Percentiles rank a stretch among this genome's conserved stretches.
phyloP scores from a whole-genome alignment of 768 basidiomycete species.

The Daedaleopsis sinensis region DNA sequence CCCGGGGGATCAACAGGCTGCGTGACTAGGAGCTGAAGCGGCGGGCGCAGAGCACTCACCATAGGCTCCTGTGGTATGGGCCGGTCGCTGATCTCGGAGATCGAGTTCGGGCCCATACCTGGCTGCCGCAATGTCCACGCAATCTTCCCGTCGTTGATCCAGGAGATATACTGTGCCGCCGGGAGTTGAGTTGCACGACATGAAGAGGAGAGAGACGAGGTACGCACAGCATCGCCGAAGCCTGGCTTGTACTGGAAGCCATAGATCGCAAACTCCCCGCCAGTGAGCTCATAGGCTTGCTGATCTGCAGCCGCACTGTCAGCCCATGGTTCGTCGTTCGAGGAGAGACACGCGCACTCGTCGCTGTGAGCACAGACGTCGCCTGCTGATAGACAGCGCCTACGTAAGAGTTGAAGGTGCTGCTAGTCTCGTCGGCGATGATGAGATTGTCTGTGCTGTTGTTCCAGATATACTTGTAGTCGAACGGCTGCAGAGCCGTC shows the following conservation, averaged over 20 bases:
- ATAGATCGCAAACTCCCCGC: conserved; percentile 65
- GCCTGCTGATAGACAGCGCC: conserved; percentile 87
- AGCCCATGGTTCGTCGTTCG: background rate
- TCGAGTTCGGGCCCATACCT: conserved; percentile 59
- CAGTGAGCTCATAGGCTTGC: conserved; percentile 62
- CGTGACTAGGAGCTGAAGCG: background rate
- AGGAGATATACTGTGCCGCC: conserved; percentile 66
- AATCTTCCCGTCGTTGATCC: conserved; percentile 64
- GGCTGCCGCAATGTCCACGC: conserved; percentile 71
- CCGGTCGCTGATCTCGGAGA: conserved; percentile 64
- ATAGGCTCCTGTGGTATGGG: conserved; percentile 85
- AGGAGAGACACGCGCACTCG: conserved; percentile 31
- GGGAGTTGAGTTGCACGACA: background rate
- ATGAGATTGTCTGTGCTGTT: conserved; percentile 60
- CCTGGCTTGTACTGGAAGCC: conserved; percentile 85
- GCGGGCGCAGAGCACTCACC: conserved; percentile 46
- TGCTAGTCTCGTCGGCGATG: conserved; percentile 54
- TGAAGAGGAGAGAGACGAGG: conserved; percentile 52
- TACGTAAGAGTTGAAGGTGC: conserved; percentile 62
- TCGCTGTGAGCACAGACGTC: conserved; percentile 43
- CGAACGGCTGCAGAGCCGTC: conserved; percentile 61
- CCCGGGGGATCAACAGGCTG: background rate
- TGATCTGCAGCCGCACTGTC: conserved; percentile 48
- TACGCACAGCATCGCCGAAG: conserved; percentile 55
- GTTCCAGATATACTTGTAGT: conserved; percentile 68